Evolutionary conservation across 2,329 filamentous ascomycete genomes (phyloP).

Genomic region (Exserohilum rostratum): DNA sequence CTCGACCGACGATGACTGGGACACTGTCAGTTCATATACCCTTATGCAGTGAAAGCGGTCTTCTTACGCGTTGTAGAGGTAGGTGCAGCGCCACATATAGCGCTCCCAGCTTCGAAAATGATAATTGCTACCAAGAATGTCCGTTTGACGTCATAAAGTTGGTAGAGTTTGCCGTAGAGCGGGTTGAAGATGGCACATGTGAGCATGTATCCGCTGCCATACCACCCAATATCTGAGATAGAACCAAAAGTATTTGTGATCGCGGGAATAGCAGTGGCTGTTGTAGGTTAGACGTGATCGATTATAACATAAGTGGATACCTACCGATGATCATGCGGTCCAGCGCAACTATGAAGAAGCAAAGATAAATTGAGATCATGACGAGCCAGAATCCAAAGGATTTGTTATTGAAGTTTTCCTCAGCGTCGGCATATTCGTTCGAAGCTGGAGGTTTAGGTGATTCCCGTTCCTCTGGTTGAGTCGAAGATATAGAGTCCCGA

Average conservation of each 20-base stretch:
- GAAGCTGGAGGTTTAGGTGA: background rate
- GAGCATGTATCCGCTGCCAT: conserved; percentile 51
- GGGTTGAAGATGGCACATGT: conserved; percentile 55
- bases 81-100: conserved; percentile 50
- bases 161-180: conserved; percentile 56
- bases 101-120: conserved; percentile 52
- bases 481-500: background rate
- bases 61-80: conserved; percentile 43
- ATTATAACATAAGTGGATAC: background rate
- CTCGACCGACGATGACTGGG: conserved; percentile 54
- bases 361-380: conserved; percentile 32
- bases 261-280: conserved; percentile 32
- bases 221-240: conserved; percentile 39
- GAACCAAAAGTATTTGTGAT: conserved; percentile 37
- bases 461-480: background rate
- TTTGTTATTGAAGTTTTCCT: conserved; percentile 32
- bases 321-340: conserved; percentile 25
- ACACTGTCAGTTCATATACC: background rate
- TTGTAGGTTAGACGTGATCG: background rate
- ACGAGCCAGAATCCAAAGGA: conserved; percentile 32
- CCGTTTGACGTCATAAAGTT: conserved; percentile 51
- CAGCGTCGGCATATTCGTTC: conserved; percentile 20
- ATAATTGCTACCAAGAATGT: conserved; percentile 46
- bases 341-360: conserved; percentile 35
- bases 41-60: no score